A percentile compares a stretch with the other conserved stretches of the same genome.
Conservation (phyloP, 352 stramenopile species). For the Elongisporangium anandrum region DNA sequence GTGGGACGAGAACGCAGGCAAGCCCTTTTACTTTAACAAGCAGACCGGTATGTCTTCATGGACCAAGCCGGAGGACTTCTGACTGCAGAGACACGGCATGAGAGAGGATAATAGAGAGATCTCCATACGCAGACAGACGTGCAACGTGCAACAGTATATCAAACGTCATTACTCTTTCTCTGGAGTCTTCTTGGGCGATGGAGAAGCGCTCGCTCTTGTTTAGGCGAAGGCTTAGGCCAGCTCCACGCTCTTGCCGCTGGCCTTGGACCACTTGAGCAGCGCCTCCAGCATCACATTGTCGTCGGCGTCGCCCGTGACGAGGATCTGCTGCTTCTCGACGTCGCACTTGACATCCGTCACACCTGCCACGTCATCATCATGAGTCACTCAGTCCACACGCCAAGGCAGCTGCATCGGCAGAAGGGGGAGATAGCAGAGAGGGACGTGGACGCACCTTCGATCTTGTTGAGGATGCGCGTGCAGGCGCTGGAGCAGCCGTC, state of each 20-base stretch:
- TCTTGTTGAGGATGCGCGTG: conserved; percentile 89
- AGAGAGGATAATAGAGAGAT: neutral
- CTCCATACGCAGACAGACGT: neutral
- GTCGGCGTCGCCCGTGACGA: conserved; percentile 76
- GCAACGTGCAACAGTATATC: conserved; percentile 1
- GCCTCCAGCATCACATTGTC: conserved; percentile 75
- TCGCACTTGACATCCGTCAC: conserved; percentile 82
- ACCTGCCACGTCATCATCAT: conserved; percentile 29
- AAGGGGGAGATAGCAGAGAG: neutral
- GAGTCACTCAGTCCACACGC: conserved; percentile 1
- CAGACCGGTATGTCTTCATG: conserved; percentile 77
- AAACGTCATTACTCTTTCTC: neutral
- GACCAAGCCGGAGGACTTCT: conserved; percentile 74
- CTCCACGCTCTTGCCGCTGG: conserved; percentile 83
- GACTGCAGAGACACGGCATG: neutral
- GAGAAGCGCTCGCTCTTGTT: neutral
- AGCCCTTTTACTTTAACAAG: conserved; percentile 88
- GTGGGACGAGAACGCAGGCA: conserved; percentile 69
- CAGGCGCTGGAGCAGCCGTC: conserved; percentile 86
- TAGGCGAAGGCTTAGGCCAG: conserved; percentile 36
- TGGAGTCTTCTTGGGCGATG: neutral
- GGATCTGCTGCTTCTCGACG: conserved; percentile 85
- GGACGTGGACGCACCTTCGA: conserved; percentile 48
- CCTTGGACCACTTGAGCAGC: conserved; percentile 88
- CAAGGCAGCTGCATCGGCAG: neutral